Conservation (phyloP, 306 rosid species). For the Casuarina glauca region DNA sequence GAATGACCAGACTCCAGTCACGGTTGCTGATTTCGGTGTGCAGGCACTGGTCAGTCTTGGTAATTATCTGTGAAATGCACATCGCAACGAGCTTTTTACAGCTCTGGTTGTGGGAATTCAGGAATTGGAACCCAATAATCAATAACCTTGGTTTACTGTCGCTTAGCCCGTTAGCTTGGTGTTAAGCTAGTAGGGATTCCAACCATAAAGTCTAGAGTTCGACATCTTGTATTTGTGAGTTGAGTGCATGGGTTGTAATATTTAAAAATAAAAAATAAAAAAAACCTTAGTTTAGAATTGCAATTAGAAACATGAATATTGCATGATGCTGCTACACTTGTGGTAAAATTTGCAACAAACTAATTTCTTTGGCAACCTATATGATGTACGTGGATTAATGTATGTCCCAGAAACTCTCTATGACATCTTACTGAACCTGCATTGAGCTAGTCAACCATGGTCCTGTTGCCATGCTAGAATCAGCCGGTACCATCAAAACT, state of each 20-base stretch:
- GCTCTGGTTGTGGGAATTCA: not conserved
- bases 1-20: constrained; percentile 77
- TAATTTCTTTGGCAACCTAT: too few species aligned
- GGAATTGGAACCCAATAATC: not conserved
- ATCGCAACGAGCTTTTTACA: not conserved
- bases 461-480: not conserved
- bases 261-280: too few species aligned
- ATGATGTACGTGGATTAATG: not conserved
- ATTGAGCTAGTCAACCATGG: not conserved
- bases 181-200: too few species aligned
- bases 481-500: not conserved
- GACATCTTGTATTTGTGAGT: too few species aligned
- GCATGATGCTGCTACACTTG: not conserved
- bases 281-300: not conserved
- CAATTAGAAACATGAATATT: not conserved
- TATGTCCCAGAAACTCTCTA: not conserved
- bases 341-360: not conserved
- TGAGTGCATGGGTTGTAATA: too few species aligned
- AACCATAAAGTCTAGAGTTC: too few species aligned
- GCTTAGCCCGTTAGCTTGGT: too few species aligned
- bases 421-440: not conserved
- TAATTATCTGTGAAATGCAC: constrained; percentile 29
- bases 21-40: constrained; percentile 91
- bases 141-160: not conserved
- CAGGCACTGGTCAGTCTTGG: constrained; percentile 97